Evolutionary conservation across 495 filamentous ascomycete species (phyloP), one percentile per base, ranked within the genome.

Genomic region (Staphylotrichum longicolle): DNA sequence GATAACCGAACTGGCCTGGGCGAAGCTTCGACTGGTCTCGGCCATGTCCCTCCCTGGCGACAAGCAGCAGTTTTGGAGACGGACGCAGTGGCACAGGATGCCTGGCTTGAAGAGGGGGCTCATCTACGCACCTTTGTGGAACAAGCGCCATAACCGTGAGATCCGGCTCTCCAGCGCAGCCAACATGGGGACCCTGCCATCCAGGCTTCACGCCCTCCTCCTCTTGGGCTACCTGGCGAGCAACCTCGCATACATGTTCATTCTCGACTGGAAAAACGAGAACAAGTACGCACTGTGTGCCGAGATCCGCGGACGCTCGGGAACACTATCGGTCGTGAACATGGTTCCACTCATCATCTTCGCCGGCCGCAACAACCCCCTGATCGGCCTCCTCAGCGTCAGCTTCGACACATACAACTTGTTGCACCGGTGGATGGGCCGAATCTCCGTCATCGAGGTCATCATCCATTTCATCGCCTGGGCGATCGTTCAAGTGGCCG

Each of bases 391-490:
- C 12, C 79, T 96, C 65, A 85, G 85, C 34, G 86, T 98, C 74
- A 93, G 90, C 72, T 98, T 96, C 75, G 95, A 98, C 76, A 96
- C 93, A 0, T 97, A 91, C 81, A 98, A 97, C 73, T 79, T 97
- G 34, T 75, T 98, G 35, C 94, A 98, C 73, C 87, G 94, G 42
- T 98, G 94, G 93, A 86, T 98, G 57, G 94, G 93, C 30, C 88
- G 94, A 20, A 86, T 96, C 30, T 85, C 95, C 7, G 86, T 89
- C 20, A 48, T 93, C 12, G 89, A 98, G 72, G 78, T 86, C 5
- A 46, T 96, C 51, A 79, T 86, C 11, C 94, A 98, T 70, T 88
- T 88, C 4, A 51, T 81, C 50, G 87, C 88, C 44, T 99, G 88
- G 85, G 81, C 83, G 7, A 78, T 88, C 56, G 86, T 86, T 54